Evolutionary conservation across 176 grass and related monocot genomes (phyloP), one percentile per base, ranked within the genome.

Genomic region (Carex pumila): DNA sequence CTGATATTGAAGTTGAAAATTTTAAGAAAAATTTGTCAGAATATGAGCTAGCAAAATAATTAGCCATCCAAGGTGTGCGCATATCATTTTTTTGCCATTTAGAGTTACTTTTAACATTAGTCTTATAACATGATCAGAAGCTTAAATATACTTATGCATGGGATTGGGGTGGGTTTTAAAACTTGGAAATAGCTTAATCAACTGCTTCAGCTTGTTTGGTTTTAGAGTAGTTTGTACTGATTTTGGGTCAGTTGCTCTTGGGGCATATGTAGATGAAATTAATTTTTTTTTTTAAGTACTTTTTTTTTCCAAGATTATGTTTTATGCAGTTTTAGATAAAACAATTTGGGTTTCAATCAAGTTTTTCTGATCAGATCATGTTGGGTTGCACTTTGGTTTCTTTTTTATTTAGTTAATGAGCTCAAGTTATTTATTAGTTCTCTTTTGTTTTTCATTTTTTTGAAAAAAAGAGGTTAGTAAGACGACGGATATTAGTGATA

Each of bases 41-140:
- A 60, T 93, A 97, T 65, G 91, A 79, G 37, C 78, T 89, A 86
- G 89, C 91, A 14, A 97, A 97, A 79, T 69, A 93, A 91, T 58
- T 78, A 21, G 91, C 85, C 3, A 75, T 93, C 34, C 64, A 87
- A 85, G 91, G 94, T 97, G 65, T 73, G 36, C 58, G 13, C 68
- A 7, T 14, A 37, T 25, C 25, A 25, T 25, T 66, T 31, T 66
- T 66, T 66, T 22, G 1, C 12, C 12, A 12, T 12, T 32, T 67
- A 15, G 64, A 67, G 64, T 67, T 36, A 2, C 31, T 67, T 13
- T 14, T 11, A 12, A 3, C 30, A 30, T 65, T 12, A 29, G 25
- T 65, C 2, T 64, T 64, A 64, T 64, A 64, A 58, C 9, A 21
- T 71, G 19, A n/a, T 41, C 34, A 41, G 66, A 43, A 70, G 14